Evolutionary conservation across 345 rosid genomes (phyloP).

Genomic region (Boechera retrofracta): DNA sequence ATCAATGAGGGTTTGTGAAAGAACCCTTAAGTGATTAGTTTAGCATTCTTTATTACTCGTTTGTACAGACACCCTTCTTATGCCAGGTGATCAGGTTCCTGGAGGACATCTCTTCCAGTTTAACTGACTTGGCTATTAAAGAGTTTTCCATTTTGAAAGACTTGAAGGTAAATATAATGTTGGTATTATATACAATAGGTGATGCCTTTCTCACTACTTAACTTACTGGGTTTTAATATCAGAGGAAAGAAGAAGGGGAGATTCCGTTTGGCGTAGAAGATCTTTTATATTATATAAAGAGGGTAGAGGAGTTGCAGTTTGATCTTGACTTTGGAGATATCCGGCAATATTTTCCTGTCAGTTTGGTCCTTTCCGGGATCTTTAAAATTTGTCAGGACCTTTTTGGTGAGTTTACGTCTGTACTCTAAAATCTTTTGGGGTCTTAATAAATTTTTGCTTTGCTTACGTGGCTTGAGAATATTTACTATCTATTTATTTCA

Average conservation of each 20-base stretch:
- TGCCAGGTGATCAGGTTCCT: constrained; percentile 87
- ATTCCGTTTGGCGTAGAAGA: constrained; percentile 86
- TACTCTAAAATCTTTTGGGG: constrained; percentile 10
- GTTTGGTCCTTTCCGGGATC: constrained; percentile 85
- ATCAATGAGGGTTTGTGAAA: constrained; percentile 72
- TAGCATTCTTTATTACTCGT: constrained; percentile 6
- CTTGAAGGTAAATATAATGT: constrained; percentile 64
- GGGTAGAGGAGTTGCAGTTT: constrained; percentile 78
- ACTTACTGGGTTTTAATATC: constrained; percentile 40
- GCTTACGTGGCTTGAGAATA: constrained; percentile 1
- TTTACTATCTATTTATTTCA: not conserved
- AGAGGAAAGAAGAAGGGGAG: constrained; percentile 94
- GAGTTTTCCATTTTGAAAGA: constrained; percentile 79
- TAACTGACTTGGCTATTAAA: constrained; percentile 70
- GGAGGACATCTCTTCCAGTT: constrained; percentile 82
- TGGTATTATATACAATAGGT: constrained; percentile 21
- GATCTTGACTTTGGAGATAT: constrained; percentile 81
- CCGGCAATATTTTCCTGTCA: constrained; percentile 80
- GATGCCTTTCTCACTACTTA: constrained; percentile 32
- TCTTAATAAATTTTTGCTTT: constrained; percentile 17
- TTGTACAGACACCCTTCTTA: constrained; percentile 6
- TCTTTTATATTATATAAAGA: constrained; percentile 76
- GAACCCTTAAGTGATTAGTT: constrained; percentile 23
- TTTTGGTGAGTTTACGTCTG: constrained; percentile 62
- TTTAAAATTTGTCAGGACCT: constrained; percentile 89